Evolutionary conservation across 2,329 filamentous ascomycete genomes (phyloP), one percentile per base, ranked within the genome.

Genomic region (Nothomitra cinnamomea): DNA sequence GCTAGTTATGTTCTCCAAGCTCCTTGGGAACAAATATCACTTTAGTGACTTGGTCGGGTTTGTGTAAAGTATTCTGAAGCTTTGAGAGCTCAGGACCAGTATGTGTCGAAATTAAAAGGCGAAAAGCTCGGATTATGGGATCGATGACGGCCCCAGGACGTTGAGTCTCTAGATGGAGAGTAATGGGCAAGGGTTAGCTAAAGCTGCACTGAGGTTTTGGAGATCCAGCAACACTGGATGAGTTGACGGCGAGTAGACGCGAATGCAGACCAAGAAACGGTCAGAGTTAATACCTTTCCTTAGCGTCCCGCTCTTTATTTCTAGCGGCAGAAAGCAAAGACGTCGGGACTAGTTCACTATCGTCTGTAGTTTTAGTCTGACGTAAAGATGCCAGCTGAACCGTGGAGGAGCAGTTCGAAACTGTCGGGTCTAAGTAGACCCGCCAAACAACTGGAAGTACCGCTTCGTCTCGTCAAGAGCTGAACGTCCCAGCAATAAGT

Each of bases 1-100:
- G 45, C 45, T 17, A 22, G 24, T 49, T 21, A 35, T 49, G 45
- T 49, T 49, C 24, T 49, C 45, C 45, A 49, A 35, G 45, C 45
- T 25, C 45, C 45, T 49, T 49, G 45, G 45, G 45, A 35, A 49
- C 45, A 32, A 49, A 17, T 24, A 32, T 49, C 25, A 22, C 24
- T 49, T n/a, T 49, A 32, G 25, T 17, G 24, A 19, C 45, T 8
- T 2, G 45, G 28, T 17, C 13, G 15, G 21, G n/a, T 32, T 49
- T 49, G 25, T 49, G 13, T 49, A 7, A 28, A 49, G 5, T 28
- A 15, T n/a, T 49, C n/a, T 49, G 25, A n/a, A 49, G 7, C 22
- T 17, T 32, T 28, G 12, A 32, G 24, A 49, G 19, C 19, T 28
- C 25, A 35, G 13, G 24, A 22, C 13, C 13, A 28, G 15, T 21